These are phyloP conservation scores for Cladophialophora yegresii DNA, from an alignment of 2,329 filamentous ascomycete genomes.

Conservation along the genomic window DNA sequence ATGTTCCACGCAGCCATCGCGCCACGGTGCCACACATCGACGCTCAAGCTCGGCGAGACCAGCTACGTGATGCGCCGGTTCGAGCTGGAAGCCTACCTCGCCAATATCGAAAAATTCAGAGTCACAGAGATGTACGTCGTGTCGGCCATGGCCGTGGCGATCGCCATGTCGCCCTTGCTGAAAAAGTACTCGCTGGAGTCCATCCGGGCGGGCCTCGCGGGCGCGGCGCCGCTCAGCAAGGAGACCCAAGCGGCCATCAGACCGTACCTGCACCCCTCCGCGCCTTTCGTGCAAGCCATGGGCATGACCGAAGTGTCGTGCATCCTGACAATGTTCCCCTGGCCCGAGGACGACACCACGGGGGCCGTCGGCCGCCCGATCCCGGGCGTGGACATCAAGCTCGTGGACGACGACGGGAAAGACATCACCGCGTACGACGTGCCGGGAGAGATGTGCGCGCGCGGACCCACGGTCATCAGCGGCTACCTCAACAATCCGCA, in stretches of 20 bases:
- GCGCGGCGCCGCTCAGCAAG: conserved; percentile 53
- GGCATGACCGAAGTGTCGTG: conserved; percentile 58
- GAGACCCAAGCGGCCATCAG: conserved; percentile 47
- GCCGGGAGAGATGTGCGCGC: conserved; percentile 52
- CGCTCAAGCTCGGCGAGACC: conserved; percentile 48
- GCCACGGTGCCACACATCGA: conserved; percentile 20
- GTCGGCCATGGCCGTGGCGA: conserved; percentile 48
- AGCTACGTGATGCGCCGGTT: conserved; percentile 53
- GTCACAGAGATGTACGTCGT: conserved; percentile 38
- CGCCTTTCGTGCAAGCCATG: conserved; percentile 52
- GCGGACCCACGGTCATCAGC: conserved; percentile 55
- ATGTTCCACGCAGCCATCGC: conserved; percentile 28
- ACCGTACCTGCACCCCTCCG: conserved; percentile 45
- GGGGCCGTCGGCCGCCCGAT: conserved; percentile 54
- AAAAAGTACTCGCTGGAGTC: conserved; percentile 38
- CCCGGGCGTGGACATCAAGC: conserved; percentile 39
- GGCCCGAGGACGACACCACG: conserved; percentile 45
- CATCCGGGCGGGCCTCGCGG: conserved; percentile 35
- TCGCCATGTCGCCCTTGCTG: conserved; percentile 37
- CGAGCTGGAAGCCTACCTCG: conserved; percentile 31
- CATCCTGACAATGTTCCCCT: conserved; percentile 36
- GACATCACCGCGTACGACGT: conserved; percentile 56
- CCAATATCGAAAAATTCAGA: conserved; percentile 21
- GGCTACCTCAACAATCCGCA: conserved; percentile 55
- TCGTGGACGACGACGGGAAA: conserved; percentile 54